Base-by-base conservation (phyloP, 192 early-diverging fungal genomes). In the Backusella westeae region DNA sequence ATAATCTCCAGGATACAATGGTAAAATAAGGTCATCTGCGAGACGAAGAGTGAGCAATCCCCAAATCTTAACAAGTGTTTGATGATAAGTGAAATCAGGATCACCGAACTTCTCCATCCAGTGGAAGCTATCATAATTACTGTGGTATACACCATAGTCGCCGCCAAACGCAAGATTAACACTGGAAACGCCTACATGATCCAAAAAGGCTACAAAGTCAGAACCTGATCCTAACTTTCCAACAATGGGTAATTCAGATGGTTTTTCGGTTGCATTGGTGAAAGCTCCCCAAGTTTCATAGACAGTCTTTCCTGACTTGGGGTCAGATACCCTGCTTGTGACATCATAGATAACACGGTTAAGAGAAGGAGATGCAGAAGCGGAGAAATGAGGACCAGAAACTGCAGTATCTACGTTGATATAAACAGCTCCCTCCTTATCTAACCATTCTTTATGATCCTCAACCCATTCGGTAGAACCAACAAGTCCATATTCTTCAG, bases 401-500 rank as follows among this genome's bases (percentile, higher is more conserved):
- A 89, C 88, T 36, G 86, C 89, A 19, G 69, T 78, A 66, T 90
- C 90, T 4, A 90, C 84, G 73, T 92, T 91, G 67, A 92, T 75
- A 74, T 92, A 92, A 7, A 85, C 88, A 38, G 88, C 76, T 36
- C 77, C 87, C 68, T 89, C 80, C n/a, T 86, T 83, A 53, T 82
- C 81, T 6, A 92, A 75, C 87, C 85, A 87, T 79, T 87, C 84
- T n/a, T 85, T 74, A 49, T 90, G 80, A 52, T 91, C 89, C 73
- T 92, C 91, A 4, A 90, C 91, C 88, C 88, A 92, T 76, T 92
- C 91, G n/a, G 91, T 92, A 32, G 90, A 91, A 9, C 91, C 91
- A 14, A 90, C 77, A 21, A 89, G 70, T 10, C 90, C 81, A 77
- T 90, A 90, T 80, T 92, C 91, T 72, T 89, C 90, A 38, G 86